These are phyloP conservation scores for Neofusicoccum laricinum DNA, from an alignment of 2,329 filamentous ascomycete species.

Conservation along the genomic window DNA sequence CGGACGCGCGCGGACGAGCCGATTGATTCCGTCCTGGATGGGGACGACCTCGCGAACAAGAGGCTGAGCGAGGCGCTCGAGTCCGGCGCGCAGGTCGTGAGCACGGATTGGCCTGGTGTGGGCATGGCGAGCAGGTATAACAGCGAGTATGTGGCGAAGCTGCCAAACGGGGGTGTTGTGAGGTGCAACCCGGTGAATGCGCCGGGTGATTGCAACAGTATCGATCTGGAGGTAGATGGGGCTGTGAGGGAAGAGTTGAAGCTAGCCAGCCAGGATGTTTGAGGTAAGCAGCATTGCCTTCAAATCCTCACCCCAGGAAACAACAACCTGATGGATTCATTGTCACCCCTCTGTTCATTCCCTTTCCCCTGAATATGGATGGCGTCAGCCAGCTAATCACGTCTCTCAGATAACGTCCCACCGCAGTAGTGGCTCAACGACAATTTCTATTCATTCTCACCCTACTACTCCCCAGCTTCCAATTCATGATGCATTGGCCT, in stretches of 20 bases:
- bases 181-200: slow-evolving; percentile 39
- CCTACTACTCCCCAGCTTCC: too few relatives aligned
- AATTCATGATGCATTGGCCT: too few relatives aligned
- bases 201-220: slow-evolving; percentile 29
- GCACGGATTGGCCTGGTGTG: slow-evolving; percentile 48
- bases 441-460: too few relatives aligned
- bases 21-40: slow-evolving; percentile 41
- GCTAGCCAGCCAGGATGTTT: not conserved
- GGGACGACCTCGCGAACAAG: slow-evolving; percentile 41
- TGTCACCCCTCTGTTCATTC: too few relatives aligned
- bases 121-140: slow-evolving; percentile 48
- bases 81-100: slow-evolving; percentile 51
- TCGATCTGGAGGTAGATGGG: not conserved
- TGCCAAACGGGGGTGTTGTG: slow-evolving; percentile 29
- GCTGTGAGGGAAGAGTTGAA: too few relatives aligned
- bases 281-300: not conserved
- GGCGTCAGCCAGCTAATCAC: too few relatives aligned
- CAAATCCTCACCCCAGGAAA: too few relatives aligned
- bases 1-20: slow-evolving; percentile 49
- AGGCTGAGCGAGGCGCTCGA: slow-evolving; percentile 37
- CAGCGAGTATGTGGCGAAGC: slow-evolving; percentile 45
- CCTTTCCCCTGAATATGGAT: too few relatives aligned
- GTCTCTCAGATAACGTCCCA: too few relatives aligned
- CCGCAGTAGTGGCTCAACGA: too few relatives aligned
- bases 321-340: too few relatives aligned